phyloP scores from a whole-genome alignment of 2,329 filamentous ascomycete species.

The Sclerotinia spermophila region DNA sequence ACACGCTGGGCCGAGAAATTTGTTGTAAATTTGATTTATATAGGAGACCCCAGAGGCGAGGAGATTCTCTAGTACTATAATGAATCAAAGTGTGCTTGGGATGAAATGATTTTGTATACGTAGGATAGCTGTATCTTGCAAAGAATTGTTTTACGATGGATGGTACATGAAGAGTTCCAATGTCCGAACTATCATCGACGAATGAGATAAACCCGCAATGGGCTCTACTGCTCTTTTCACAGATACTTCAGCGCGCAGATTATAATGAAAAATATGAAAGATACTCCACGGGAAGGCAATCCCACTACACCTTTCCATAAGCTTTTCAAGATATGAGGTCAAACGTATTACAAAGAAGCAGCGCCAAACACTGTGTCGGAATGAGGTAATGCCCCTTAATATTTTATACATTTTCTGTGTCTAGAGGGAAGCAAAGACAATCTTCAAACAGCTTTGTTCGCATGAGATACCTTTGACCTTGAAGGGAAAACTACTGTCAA shows the following conservation, averaged over 20 bases:
- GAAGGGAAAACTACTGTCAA: background rate
- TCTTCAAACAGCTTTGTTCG: background rate
- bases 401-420: too few species aligned
- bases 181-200: background rate
- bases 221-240: background rate
- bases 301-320: background rate
- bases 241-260: background rate
- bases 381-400: background rate
- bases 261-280: background rate
- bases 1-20: conserved; percentile 4
- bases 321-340: background rate
- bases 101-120: background rate
- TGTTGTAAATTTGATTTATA: background rate
- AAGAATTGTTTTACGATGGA: background rate
- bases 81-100: background rate
- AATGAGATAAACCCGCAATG: too few species aligned
- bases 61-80: background rate
- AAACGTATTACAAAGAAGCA: background rate
- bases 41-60: background rate
- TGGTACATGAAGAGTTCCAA: background rate
- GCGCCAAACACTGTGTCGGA: background rate
- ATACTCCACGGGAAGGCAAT: background rate
- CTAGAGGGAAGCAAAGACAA: background rate
- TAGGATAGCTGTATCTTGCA: background rate
- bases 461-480: background rate